Base-by-base conservation (phyloP, 306 rosid genomes). In the Quercus parvula region DNA sequence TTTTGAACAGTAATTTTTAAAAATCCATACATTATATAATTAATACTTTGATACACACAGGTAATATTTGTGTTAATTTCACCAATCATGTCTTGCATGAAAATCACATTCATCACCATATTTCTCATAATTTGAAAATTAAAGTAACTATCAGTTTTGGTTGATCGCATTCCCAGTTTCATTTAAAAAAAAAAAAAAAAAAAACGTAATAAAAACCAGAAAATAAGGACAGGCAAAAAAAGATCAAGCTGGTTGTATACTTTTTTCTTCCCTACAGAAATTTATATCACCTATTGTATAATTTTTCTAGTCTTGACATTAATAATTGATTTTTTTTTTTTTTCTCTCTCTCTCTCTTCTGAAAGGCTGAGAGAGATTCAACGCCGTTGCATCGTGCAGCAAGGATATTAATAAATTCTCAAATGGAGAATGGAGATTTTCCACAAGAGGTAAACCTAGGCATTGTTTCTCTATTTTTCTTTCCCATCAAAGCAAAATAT, bases 371-470 rank as follows among this genome's bases (percentile, higher is more conserved):
- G 84, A 90, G 97, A 88, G 92, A 93, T 84, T 87, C 90, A 18
- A 75, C 66, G 5, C 92, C 98, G 2, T 75, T 91, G 90, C 98
- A 93, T 75, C 88, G 86, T 28, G 98, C 93, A 46, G 98, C 97
- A 57, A 81, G 86, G 55, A 61, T 27, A 78, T 85, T 89, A 87
- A 87, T 93, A 78, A 93, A 93, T 86, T 84, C 90, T 35, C 98
- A 93, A 88, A 72, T 93, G 91, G 97, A 90, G 79, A 71, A 87
- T 15, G 98, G 98, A 33, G 98, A 93, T 83, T 93, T 84, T 83
- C 46, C 46, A 41, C 12, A 41, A 41, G 12, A 41, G 46, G 46
- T 41, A 41, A 41, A 8, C 46, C 12, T 41, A 41, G 11, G 46
- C 46, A 41, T 8, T 41, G 3, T 41, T 41, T 41, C 46, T 41